phyloP scores from a whole-genome alignment of 2,329 filamentous ascomycete genomes.

The Calonectria pauciramosa region DNA sequence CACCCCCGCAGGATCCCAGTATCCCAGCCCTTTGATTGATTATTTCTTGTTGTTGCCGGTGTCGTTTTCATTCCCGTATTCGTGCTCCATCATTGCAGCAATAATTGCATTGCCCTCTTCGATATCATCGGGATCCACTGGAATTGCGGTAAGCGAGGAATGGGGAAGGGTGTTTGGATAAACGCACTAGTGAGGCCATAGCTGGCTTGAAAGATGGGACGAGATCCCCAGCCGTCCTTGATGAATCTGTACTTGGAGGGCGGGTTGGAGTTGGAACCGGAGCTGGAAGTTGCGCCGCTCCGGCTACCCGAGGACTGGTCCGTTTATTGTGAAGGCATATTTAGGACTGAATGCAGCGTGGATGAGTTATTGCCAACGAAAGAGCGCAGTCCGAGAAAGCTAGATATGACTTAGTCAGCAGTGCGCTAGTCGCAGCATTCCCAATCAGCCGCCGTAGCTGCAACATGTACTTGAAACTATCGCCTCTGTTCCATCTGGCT shows the following conservation, averaged over 20 bases:
- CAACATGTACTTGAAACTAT: neutral
- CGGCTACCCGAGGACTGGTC: neutral
- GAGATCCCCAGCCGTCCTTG: constrained; percentile 24
- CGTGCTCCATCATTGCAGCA: constrained; percentile 9
- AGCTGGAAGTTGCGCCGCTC: neutral
- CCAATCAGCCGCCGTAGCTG: neutral
- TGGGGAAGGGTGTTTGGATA: neutral
- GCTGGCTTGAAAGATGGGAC: constrained; percentile 14
- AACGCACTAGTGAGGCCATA: constrained; percentile 8
- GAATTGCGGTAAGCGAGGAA: neutral
- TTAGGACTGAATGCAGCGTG: neutral
- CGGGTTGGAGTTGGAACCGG: neutral
- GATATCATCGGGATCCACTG: constrained; percentile 19
- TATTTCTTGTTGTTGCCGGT: neutral
- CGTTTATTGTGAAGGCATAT: neutral
- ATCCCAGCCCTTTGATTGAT: neutral
- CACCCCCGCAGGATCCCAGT: neutral
- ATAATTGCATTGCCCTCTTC: constrained; percentile 23
- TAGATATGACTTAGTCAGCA: neutral
- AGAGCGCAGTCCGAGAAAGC: neutral
- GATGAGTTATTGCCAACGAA: no score
- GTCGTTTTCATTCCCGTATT: neutral
- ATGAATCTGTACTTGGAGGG: constrained; percentile 3
- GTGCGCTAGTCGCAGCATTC: neutral
- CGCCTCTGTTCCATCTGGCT: neutral